phyloP scores from a whole-genome alignment of 2,329 filamentous ascomycete genomes.

The Teratosphaeria gauchensis region DNA sequence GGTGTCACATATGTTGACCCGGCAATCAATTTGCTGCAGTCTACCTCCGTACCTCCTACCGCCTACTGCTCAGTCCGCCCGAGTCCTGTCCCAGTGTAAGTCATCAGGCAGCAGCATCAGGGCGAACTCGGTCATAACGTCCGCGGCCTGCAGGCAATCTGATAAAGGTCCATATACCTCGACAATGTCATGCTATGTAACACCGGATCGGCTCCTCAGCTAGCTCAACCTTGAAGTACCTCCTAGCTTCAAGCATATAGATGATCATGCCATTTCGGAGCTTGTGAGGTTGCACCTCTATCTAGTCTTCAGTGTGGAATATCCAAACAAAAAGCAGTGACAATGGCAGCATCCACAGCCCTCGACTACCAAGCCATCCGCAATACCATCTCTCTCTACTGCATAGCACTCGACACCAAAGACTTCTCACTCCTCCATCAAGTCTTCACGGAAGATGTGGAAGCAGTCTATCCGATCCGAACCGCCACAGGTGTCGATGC shows the following conservation, averaged over 20 bases:
- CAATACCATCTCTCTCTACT: constrained; percentile 34
- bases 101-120: no score
- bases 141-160: neutral
- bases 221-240: neutral
- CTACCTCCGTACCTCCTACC: neutral
- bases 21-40: neutral
- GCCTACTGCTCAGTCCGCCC: no score
- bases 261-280: neutral
- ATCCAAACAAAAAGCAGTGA: neutral
- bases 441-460: constrained; percentile 33
- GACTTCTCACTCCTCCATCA: constrained; percentile 28
- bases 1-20: neutral
- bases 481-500: constrained; percentile 23
- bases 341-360: constrained; percentile 11
- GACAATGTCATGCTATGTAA: neutral
- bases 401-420: constrained; percentile 36
- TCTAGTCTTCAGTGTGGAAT: neutral
- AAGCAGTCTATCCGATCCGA: constrained; percentile 30
- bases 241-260: neutral
- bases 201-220: neutral
- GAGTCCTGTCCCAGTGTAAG: no score
- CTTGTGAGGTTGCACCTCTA: neutral
- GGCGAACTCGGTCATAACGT: neutral
- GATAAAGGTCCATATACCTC: neutral
- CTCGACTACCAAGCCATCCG: constrained; percentile 31